These are phyloP conservation scores for Pogostemon cablin DNA, from an alignment of 257 asterid genomes.

Conservation along the genomic window DNA sequence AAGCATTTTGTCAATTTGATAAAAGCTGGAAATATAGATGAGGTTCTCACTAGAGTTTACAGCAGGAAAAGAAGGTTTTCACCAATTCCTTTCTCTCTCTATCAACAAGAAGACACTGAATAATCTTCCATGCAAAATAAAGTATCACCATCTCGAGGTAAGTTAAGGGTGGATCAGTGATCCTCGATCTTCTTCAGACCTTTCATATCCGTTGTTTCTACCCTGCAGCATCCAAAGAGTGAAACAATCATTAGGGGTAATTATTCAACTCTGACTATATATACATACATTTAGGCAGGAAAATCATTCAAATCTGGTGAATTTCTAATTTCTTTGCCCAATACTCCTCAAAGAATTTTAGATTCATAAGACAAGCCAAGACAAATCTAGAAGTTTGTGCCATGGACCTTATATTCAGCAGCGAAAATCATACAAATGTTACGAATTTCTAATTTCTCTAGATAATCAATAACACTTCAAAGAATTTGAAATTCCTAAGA, in stretches of 20 bases:
- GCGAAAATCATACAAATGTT: neutral
- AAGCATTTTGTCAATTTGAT: slow-evolving; percentile 11
- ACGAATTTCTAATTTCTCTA: no score
- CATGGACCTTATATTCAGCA: no score
- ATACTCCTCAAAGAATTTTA: no score
- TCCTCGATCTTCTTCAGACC: slow-evolving; percentile 93
- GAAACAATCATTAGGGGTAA: neutral
- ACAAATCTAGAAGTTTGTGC: no score
- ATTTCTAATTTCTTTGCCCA: no score
- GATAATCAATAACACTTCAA: no score
- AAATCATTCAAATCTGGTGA: no score
- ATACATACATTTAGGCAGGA: neutral
- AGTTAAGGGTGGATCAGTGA: slow-evolving; percentile 47
- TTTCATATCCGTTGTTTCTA: slow-evolving; percentile 97
- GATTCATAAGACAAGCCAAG: no score
- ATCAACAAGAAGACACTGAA: slow-evolving; percentile 14
- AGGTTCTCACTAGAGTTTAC: slow-evolving; percentile 2
- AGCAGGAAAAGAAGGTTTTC: neutral
- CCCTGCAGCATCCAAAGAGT: slow-evolving; percentile 51
- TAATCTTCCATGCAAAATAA: slow-evolving; percentile 16
- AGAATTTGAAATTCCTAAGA: no score
- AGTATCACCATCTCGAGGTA: slow-evolving; percentile 35
- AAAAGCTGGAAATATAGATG: neutral
- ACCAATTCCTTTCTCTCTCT: neutral
- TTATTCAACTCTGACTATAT: slow-evolving; percentile 16